Conservation (phyloP, 129 eudicot species). For the Calendula officinalis region DNA sequence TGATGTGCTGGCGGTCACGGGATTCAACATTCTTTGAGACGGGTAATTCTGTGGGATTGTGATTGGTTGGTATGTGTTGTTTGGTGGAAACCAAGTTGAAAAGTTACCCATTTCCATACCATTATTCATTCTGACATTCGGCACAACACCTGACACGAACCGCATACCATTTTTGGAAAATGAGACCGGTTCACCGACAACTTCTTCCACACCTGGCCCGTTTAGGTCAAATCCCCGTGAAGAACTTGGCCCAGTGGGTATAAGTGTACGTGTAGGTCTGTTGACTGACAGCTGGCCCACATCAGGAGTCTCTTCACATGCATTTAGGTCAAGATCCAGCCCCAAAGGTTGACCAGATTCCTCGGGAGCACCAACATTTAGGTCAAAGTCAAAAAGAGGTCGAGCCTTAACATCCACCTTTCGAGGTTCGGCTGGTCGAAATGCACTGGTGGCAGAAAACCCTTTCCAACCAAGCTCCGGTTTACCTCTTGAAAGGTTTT, state of each 20-base stretch:
- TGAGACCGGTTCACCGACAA: conserved; percentile 26
- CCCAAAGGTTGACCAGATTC: conserved; percentile 44
- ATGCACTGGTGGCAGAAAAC: conserved; percentile 97
- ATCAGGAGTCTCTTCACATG: conserved; percentile 65
- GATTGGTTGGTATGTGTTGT: conserved; percentile 47
- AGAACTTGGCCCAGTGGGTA: conserved; percentile 31
- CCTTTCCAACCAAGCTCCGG: conserved; percentile 93
- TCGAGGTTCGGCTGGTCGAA: conserved; percentile 94
- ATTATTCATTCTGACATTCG: conserved; percentile 52
- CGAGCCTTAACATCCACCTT: conserved; percentile 42
- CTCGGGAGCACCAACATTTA: conserved; percentile 55
- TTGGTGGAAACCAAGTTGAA: conserved; percentile 66
- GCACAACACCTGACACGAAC: conserved; percentile 28
- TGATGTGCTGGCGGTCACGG: conserved; percentile 38
- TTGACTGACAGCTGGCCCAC: conserved; percentile 44
- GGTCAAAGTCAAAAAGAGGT: conserved; percentile 59
- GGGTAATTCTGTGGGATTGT: conserved; percentile 58
- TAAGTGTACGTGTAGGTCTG: conserved; percentile 29
- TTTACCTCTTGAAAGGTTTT: conserved; percentile 61
- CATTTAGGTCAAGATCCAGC: conserved; percentile 69
- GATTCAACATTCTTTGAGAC: conserved; percentile 57
- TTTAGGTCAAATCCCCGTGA: conserved; percentile 70
- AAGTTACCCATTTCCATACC: conserved; percentile 48
- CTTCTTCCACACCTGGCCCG: conserved; percentile 75
- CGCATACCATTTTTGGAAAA: conserved; percentile 32